phyloP scores from a whole-genome alignment of 257 asterid species.

The Penstemon eatonii region DNA sequence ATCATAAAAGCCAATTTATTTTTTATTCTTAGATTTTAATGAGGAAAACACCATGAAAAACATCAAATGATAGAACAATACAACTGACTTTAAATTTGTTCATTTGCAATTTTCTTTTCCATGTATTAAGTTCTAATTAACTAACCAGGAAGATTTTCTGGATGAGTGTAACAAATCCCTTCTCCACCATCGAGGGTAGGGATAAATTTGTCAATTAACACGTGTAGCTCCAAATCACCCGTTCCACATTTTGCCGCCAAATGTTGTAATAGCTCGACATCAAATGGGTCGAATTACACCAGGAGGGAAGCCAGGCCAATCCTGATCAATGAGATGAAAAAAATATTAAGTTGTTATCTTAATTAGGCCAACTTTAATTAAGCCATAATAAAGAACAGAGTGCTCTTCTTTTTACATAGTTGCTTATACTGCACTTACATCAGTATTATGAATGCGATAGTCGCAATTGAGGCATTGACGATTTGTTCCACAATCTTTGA shows the following conservation, averaged over 20 bases:
- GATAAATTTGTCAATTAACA: conserved; percentile 74
- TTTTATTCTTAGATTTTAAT: too few relatives aligned
- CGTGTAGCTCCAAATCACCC: conserved; percentile 52
- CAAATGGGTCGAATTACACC: conserved; percentile 91
- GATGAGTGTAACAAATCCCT: conserved; percentile 90
- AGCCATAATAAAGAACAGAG: background rate
- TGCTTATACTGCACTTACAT: conserved; percentile 48
- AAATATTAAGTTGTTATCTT: background rate
- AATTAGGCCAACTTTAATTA: background rate
- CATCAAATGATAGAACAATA: too few relatives aligned
- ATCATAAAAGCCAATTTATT: too few relatives aligned
- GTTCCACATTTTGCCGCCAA: conserved; percentile 75
- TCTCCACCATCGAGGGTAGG: conserved; percentile 69
- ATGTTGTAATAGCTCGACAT: conserved; percentile 73
- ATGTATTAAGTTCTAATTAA: background rate
- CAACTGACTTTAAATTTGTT: too few relatives aligned
- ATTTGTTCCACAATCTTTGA: conserved; percentile 70
- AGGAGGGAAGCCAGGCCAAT: conserved; percentile 83
- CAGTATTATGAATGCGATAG: conserved; percentile 52
- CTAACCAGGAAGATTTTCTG: conserved; percentile 98
- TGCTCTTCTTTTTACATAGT: background rate
- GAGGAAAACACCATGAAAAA: too few relatives aligned
- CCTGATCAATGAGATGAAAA: conserved; percentile 41
- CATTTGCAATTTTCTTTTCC: background rate
- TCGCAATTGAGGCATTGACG: conserved; percentile 71